Evolutionary conservation across 2,329 filamentous ascomycete genomes (phyloP).

Genomic region (Cordyceps pruinosa): DNA sequence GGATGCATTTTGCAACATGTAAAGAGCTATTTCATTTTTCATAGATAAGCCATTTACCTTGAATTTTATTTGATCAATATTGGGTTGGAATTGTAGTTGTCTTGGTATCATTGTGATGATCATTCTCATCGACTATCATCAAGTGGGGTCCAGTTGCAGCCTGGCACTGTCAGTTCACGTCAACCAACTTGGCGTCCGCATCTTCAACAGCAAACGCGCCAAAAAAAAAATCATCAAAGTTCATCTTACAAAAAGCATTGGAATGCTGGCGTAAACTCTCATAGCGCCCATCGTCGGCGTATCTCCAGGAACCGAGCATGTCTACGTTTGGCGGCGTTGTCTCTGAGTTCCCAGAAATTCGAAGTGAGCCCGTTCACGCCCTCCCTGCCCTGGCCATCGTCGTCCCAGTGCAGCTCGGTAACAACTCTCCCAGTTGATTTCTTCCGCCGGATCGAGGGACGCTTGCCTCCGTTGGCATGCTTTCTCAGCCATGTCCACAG

Average conservation of each 20-base stretch:
- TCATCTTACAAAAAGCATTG: too few relatives aligned
- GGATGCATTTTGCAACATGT: not conserved
- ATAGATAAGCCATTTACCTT: not conserved
- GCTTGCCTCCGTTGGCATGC: constrained; percentile 64
- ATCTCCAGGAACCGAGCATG: constrained; percentile 39
- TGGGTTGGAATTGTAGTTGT: too few relatives aligned
- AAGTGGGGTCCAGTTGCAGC: too few relatives aligned
- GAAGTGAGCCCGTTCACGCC: constrained; percentile 38
- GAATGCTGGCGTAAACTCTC: not conserved
- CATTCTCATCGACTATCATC: too few relatives aligned
- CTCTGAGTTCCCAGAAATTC: constrained; percentile 71
- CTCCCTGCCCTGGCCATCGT: too few relatives aligned
- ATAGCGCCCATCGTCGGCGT: accelerated
- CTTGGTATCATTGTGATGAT: too few relatives aligned
- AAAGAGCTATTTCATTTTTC: not conserved
- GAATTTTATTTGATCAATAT: not conserved
- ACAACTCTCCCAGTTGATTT: constrained; percentile 59
- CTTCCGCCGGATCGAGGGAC: constrained; percentile 55
- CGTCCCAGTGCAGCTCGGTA: not conserved
- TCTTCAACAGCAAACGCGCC: not conserved
- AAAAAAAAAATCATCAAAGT: not conserved
- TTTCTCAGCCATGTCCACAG: constrained; percentile 92
- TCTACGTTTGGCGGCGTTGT: constrained; percentile 71
- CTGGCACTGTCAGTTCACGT: too few relatives aligned
- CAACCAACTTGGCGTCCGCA: not conserved